phyloP scores from a whole-genome alignment of 2,329 filamentous ascomycete genomes.

The Cordyceps militaris region DNA sequence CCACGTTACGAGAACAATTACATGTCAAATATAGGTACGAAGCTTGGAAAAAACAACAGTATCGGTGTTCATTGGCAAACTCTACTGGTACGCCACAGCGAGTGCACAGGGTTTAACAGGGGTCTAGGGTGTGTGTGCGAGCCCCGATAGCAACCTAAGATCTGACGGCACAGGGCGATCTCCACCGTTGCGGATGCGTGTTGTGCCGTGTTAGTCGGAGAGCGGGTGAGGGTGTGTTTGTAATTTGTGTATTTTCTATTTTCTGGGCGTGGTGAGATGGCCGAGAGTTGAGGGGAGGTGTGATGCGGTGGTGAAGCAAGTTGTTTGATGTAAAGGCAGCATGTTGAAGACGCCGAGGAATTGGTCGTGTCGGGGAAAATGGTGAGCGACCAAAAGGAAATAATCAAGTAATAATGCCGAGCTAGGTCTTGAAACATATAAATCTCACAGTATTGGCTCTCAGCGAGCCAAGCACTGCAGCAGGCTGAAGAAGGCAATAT shows the following conservation, averaged over 20 bases:
- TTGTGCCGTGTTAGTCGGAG: slow-evolving; percentile 11
- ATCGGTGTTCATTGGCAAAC: background rate
- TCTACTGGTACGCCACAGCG: background rate
- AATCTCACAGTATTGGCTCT: too few species aligned
- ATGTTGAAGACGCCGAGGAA: too few species aligned
- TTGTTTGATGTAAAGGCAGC: background rate
- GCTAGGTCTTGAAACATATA: too few species aligned
- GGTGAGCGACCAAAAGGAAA: too few species aligned
- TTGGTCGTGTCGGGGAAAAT: too few species aligned
- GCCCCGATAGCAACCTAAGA: slow-evolving; percentile 11
- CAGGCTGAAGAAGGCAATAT: too few species aligned
- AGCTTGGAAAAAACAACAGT: background rate
- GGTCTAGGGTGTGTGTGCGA: background rate
- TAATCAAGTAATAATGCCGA: too few species aligned
- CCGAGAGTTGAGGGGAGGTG: too few species aligned
- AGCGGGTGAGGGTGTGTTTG: background rate
- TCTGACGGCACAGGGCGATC: slow-evolving; percentile 8
- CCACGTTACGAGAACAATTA: too few species aligned
- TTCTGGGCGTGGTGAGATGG: background rate
- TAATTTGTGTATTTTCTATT: background rate
- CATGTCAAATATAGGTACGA: background rate
- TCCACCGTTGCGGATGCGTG: slow-evolving; percentile 5
- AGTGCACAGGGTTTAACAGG: background rate
- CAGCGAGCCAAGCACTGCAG: too few species aligned
- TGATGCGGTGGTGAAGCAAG: background rate